Conservation (phyloP, 768 basidiomycete species). For the Mycena crocata region DNA sequence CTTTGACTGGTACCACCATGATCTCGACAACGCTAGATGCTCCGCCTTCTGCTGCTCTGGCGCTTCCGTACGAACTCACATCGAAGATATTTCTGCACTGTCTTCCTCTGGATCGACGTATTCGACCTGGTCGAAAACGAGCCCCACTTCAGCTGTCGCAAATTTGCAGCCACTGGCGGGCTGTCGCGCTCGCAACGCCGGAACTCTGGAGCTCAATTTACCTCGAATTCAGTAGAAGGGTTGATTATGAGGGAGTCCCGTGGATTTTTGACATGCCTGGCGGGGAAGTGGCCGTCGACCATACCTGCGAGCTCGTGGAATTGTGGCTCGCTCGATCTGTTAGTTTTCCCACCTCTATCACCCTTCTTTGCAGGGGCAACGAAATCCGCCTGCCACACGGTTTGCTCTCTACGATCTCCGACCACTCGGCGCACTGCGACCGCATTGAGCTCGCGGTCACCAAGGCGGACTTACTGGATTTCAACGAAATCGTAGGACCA, state of each 20-base stretch:
- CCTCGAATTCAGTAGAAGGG: not conserved
- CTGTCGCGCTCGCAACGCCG: not conserved
- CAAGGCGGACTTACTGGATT: not conserved
- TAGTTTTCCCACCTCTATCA: not conserved
- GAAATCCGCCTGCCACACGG: not conserved
- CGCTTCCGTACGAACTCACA: constrained; percentile 9
- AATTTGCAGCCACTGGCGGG: constrained; percentile 7
- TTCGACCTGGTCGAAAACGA: not conserved
- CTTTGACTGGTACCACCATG: not conserved
- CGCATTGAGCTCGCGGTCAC: constrained; percentile 2
- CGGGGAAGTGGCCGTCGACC: not conserved
- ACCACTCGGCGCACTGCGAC: not conserved
- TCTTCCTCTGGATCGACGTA: constrained; percentile 4
- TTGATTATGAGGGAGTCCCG: not conserved
- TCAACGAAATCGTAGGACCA: constrained; percentile 2
- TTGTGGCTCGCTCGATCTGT: constrained; percentile 11
- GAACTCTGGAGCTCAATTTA: constrained; percentile 14
- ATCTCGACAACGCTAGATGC: too few species aligned
- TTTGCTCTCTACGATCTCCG: not conserved
- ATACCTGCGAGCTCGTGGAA: not conserved
- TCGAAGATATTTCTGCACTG: constrained; percentile 5
- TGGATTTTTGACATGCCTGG: not conserved
- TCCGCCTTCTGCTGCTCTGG: too few species aligned
- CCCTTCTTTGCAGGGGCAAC: not conserved
- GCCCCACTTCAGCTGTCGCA: not conserved